Percentiles rank a stretch among this genome's conserved stretches.
Evolutionary conservation across 352 stramenopile species (phyloP).

Genomic region (Phytophthora niederhauseri): DNA sequence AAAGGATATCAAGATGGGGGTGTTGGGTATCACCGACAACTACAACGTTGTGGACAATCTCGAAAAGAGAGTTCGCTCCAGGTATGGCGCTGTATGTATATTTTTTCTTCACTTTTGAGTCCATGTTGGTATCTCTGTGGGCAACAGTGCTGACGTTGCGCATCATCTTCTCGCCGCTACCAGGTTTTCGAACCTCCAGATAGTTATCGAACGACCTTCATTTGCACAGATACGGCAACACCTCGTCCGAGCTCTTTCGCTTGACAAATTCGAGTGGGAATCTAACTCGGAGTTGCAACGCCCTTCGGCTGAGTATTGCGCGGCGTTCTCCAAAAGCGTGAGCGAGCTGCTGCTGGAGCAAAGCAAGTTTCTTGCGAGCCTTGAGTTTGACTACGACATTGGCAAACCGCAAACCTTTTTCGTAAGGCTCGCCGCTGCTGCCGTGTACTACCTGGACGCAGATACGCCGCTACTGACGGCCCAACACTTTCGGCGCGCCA

Average conservation of each 20-base stretch:
- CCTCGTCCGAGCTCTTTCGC: constrained; percentile 44
- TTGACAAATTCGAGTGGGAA: constrained; percentile 44
- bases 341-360: constrained; percentile 37
- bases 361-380: constrained; percentile 50
- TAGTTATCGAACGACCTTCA: constrained; percentile 64
- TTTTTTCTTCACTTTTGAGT: neutral
- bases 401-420: constrained; percentile 76
- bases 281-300: constrained; percentile 14
- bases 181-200: constrained; percentile 86
- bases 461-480: constrained; percentile 44
- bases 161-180: neutral
- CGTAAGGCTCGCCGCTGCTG: constrained; percentile 55
- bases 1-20: constrained; percentile 80
- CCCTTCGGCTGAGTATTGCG: constrained; percentile 38
- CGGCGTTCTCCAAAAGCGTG: constrained; percentile 50
- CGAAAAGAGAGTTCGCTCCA: constrained; percentile 81
- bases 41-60: constrained; percentile 85
- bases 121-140: neutral
- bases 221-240: constrained; percentile 62
- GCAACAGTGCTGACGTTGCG: neutral
- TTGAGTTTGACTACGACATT: constrained; percentile 83
- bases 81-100: constrained; percentile 37
- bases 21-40: constrained; percentile 80
- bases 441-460: constrained; percentile 51
- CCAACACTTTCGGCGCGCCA: constrained; percentile 56